These are phyloP conservation scores for Viola odorata DNA, from an alignment of 345 rosid species.

Conservation along the genomic window DNA sequence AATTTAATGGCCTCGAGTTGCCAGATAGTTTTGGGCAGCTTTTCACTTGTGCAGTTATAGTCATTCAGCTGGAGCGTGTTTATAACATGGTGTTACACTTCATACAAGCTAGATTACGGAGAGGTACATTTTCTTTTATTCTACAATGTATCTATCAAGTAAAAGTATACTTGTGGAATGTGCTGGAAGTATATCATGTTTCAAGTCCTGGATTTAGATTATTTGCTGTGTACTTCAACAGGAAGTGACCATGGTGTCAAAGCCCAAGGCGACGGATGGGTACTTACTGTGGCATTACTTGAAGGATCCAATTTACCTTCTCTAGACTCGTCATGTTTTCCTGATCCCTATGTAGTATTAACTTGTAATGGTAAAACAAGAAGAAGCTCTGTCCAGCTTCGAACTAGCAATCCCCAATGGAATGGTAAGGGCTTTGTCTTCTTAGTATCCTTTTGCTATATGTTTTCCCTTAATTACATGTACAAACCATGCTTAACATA, in stretches of 20 bases:
- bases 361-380: slow-evolving; percentile 79
- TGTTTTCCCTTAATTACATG: not conserved
- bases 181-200: not conserved
- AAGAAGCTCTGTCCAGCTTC: slow-evolving; percentile 85
- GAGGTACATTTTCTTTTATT: slow-evolving; percentile 36
- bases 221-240: slow-evolving; percentile 23
- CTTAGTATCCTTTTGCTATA: not conserved
- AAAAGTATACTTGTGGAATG: not conserved
- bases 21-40: slow-evolving; percentile 91
- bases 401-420: slow-evolving; percentile 75
- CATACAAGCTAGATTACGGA: slow-evolving; percentile 58
- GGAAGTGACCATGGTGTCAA: slow-evolving; percentile 67
- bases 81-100: slow-evolving; percentile 61
- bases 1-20: slow-evolving; percentile 64
- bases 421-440: slow-evolving; percentile 46
- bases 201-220: not conserved
- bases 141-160: not conserved
- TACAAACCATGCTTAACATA: slow-evolving; percentile 14
- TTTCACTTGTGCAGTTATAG: slow-evolving; percentile 45
- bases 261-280: slow-evolving; percentile 81
- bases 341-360: slow-evolving; percentile 78
- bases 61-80: slow-evolving; percentile 58
- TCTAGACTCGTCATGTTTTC: slow-evolving; percentile 43
- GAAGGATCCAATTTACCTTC: slow-evolving; percentile 64
- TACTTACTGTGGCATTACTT: slow-evolving; percentile 78